Evolutionary conservation across 1,139 yeast species (phyloP), one percentile per base, ranked within the genome.

Genomic region (Nakaseomyces uthaithaninus): DNA sequence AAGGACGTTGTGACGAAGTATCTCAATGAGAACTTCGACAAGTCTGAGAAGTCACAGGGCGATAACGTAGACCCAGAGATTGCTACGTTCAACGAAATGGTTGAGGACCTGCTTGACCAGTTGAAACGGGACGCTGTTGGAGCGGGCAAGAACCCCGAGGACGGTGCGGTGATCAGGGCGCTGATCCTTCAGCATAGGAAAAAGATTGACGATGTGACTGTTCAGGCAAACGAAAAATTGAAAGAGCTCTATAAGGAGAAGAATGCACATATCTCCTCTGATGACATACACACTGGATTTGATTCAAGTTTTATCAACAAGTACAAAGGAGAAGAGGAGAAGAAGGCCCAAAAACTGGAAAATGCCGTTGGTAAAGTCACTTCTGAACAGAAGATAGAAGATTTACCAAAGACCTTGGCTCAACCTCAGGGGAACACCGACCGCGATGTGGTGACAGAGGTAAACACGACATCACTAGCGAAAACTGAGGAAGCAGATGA

Each of bases 211-310:
- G 71, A 71, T 27, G 81, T 81, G 7, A 67, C 79, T 45, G 64
- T 66, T 18, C 77, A 77, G 46, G 82, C 77, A 39, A 68, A 74
- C 31, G 71, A 72, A 33, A 80, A 77, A 53, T 66, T 87, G 52
- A 76, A 74, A 37, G 76, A 75, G 27, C 68, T 91, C 43, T 71
- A 75, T 50, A 72, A 77, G 50, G 94, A 89, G 56, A 82, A 85
- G 53, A 69, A 78, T 9, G 60, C 68, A 44, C 81, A 85, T 56
- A 89, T 91, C 48, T 78, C 94, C 4, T 80, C 94, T 43, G 97
- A 87, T 16, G 98, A 91, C 60, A 72, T 87, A 30, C 94, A 78
- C 51, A 86, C 94, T n/a, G 98, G 96, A 0, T 91, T 86, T 67
- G 95, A 89, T 57, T 74, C 85, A 22, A 82, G 95, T 0, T 75